Conservation (phyloP, 2,329 filamentous ascomycete species). For the Claviceps sp. region DNA sequence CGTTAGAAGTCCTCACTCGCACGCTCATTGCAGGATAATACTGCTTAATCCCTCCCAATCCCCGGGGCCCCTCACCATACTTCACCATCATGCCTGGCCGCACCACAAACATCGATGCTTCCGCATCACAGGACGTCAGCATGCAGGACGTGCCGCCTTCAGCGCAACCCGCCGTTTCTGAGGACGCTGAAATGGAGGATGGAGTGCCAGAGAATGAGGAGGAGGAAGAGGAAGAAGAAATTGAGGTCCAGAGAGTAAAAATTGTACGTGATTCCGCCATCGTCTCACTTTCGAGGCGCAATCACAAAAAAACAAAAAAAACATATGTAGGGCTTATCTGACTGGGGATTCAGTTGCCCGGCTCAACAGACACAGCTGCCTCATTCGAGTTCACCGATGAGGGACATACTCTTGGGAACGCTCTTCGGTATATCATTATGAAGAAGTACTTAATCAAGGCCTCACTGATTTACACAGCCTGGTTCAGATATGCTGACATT, state of each 20-base stretch:
- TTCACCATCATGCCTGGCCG: constrained; percentile 23
- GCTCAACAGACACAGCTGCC: constrained; percentile 73
- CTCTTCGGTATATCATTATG: constrained; percentile 89
- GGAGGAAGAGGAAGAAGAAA: constrained; percentile 30
- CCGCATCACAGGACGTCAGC: constrained; percentile 20
- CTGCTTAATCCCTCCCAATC: background rate
- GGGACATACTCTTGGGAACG: constrained; percentile 91
- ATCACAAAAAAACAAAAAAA: background rate
- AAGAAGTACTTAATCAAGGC: constrained; percentile 60
- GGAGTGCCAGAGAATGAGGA: constrained; percentile 15
- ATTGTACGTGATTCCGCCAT: constrained; percentile 34
- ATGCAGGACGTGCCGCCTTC: constrained; percentile 33
- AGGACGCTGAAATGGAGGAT: constrained; percentile 21
- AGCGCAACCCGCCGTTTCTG: constrained; percentile 20
- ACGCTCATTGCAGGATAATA: background rate
- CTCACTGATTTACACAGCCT: background rate
- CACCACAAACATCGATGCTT: constrained; percentile 21
- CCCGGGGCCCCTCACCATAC: background rate
- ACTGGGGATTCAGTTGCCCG: constrained; percentile 50
- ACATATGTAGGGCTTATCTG: background rate
- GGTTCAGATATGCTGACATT: constrained; percentile 3
- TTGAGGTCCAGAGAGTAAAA: constrained; percentile 42
- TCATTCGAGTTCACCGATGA: constrained; percentile 92
- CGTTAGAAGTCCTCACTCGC: too few relatives aligned
- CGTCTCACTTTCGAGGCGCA: background rate